phyloP scores from a whole-genome alignment of 345 rosid genomes.

The Barbarea vulgaris region DNA sequence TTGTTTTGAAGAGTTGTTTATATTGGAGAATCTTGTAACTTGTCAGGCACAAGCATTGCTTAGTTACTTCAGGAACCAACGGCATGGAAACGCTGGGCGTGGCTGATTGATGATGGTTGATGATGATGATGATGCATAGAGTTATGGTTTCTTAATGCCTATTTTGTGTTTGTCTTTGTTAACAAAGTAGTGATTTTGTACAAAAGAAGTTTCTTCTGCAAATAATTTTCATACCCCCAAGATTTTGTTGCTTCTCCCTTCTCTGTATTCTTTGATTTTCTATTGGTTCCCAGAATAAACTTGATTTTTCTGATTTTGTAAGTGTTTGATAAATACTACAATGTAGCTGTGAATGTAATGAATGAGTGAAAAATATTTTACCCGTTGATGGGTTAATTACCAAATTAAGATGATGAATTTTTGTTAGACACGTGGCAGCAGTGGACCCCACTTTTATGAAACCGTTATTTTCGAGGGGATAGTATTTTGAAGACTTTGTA shows the following conservation, averaged over 20 bases:
- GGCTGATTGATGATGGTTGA: constrained; percentile 46
- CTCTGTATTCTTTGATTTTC: constrained; percentile 19
- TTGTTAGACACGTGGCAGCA: background rate
- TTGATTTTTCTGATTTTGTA: constrained; percentile 15
- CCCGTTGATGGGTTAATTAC: background rate
- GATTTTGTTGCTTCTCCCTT: constrained; percentile 26
- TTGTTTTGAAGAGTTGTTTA: background rate
- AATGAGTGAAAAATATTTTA: background rate
- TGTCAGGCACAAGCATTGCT: constrained; percentile 88
- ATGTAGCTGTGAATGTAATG: constrained; percentile 21
- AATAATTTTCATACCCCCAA: constrained; percentile 22
- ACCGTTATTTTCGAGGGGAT: background rate
- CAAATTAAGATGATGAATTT: background rate
- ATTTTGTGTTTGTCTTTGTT: constrained; percentile 31
- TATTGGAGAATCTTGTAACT: constrained; percentile 1
- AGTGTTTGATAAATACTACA: constrained; percentile 3
- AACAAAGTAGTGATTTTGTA: constrained; percentile 34
- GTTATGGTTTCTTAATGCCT: constrained; percentile 1
- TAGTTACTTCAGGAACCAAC: constrained; percentile 72
- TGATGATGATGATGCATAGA: constrained; percentile 15
- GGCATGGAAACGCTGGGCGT: constrained; percentile 70
- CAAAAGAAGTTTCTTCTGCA: constrained; percentile 35
- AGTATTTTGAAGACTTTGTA: too few species aligned
- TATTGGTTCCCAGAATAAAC: constrained; percentile 7
- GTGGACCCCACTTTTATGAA: background rate